Evolutionary conservation across 768 basidiomycete genomes (phyloP).

Genomic region (Phallus indusiatus): DNA sequence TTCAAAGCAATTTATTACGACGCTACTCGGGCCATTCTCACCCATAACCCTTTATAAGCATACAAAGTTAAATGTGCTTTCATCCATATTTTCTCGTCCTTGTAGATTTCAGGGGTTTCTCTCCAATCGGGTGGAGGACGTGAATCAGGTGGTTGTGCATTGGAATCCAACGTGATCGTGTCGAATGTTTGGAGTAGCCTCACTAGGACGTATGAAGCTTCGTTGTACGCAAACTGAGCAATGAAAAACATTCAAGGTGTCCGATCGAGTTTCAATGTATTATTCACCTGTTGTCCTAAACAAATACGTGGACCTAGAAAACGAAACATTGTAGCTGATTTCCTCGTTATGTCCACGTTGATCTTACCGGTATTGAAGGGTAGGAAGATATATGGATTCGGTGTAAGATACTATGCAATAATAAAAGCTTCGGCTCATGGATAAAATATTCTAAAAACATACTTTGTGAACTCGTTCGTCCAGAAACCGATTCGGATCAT

Average conservation of each 20-base stretch:
- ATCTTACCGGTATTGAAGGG: slow-evolving; percentile 42
- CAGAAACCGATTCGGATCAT: slow-evolving; percentile 16
- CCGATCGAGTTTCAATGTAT: not conserved
- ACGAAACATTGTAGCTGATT: slow-evolving; percentile 7
- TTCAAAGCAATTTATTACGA: too few relatives aligned
- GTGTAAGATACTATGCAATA: slow-evolving; percentile 36
- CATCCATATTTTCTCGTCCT: slow-evolving; percentile 39
- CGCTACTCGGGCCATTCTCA: not conserved
- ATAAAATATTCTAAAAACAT: not conserved
- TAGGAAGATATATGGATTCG: slow-evolving; percentile 63
- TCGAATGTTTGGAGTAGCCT: slow-evolving; percentile 53
- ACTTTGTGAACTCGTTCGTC: slow-evolving; percentile 11
- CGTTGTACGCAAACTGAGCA: slow-evolving; percentile 34
- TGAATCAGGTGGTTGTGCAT: slow-evolving; percentile 36
- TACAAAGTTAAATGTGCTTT: slow-evolving; percentile 51
- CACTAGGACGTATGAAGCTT: slow-evolving; percentile 53
- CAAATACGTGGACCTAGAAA: slow-evolving; percentile 42
- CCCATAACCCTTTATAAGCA: slow-evolving; percentile 15
- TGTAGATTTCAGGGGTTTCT: slow-evolving; percentile 34
- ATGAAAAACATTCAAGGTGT: not conserved
- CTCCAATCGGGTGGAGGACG: slow-evolving; percentile 41
- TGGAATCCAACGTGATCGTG: slow-evolving; percentile 35
- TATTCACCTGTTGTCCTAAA: slow-evolving; percentile 45
- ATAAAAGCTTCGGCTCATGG: not conserved
- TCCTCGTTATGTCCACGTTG: not conserved